These are phyloP conservation scores for Filobasidium floriforme DNA, from an alignment of 768 basidiomycete species.

Conservation along the genomic window DNA sequence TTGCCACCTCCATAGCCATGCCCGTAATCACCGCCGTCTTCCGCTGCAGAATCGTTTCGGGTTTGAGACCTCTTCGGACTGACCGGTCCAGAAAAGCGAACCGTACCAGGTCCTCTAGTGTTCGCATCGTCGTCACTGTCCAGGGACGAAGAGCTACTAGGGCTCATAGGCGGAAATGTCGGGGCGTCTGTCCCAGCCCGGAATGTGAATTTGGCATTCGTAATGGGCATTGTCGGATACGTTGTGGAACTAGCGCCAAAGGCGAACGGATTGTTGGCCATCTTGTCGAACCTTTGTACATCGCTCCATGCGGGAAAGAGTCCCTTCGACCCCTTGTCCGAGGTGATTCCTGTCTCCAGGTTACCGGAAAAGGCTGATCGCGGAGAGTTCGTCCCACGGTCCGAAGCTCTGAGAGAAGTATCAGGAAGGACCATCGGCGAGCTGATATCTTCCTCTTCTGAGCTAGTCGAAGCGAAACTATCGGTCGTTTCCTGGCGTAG, in stretches of 20 bases:
- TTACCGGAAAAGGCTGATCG: slow-evolving; percentile 6
- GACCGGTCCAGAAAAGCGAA: slow-evolving; percentile 9
- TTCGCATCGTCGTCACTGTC: slow-evolving; percentile 13
- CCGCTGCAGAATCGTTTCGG: neutral
- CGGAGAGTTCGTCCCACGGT: slow-evolving; percentile 13
- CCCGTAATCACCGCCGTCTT: slow-evolving; percentile 6
- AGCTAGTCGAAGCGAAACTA: slow-evolving; percentile 22
- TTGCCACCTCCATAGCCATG: slow-evolving; percentile 5
- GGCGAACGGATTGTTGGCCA: slow-evolving; percentile 6
- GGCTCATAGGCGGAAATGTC: slow-evolving; percentile 19
- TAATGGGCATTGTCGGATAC: neutral
- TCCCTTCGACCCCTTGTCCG: neutral
- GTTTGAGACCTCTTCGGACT: slow-evolving; percentile 4
- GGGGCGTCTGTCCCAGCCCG: slow-evolving; percentile 4
- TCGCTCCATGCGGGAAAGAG: neutral
- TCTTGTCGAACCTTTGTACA: slow-evolving; percentile 2
- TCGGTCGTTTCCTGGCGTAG: slow-evolving; percentile 20
- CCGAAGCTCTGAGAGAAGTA: slow-evolving; percentile 18
- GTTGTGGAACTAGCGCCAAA: neutral
- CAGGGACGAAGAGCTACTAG: slow-evolving; percentile 17
- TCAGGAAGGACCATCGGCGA: slow-evolving; percentile 26
- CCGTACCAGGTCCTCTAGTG: neutral
- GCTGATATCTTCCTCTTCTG: slow-evolving; percentile 24
- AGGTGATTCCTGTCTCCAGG: neutral
- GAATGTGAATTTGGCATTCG: slow-evolving; percentile 12